phyloP scores from a whole-genome alignment of 2,329 filamentous ascomycete species.

The Pseudogymnoascus sp. region DNA sequence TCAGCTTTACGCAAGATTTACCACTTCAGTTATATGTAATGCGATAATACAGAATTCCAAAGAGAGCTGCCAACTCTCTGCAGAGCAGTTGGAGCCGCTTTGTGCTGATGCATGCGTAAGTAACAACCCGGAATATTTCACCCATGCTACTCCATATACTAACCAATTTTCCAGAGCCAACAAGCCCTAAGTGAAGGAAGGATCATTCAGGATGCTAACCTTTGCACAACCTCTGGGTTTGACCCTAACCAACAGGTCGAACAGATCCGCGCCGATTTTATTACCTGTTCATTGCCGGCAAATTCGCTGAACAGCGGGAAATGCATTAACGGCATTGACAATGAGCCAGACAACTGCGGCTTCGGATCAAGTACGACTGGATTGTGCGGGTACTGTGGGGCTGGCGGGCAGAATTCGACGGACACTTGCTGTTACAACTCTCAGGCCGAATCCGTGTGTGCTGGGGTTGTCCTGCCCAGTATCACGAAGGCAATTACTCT shows the following conservation, averaged over 20 bases:
- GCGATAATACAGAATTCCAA: slow-evolving; percentile 86
- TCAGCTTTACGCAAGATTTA: slow-evolving; percentile 85
- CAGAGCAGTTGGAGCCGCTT: slow-evolving; percentile 60
- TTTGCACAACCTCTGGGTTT: slow-evolving; percentile 48
- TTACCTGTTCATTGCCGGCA: slow-evolving; percentile 77
- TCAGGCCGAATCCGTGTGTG: slow-evolving; percentile 64
- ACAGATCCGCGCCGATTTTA: slow-evolving; percentile 87
- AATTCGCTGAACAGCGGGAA: slow-evolving; percentile 59
- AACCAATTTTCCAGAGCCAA: slow-evolving; percentile 49
- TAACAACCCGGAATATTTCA: slow-evolving; percentile 19
- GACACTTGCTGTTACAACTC: slow-evolving; percentile 91
- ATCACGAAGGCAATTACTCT: slow-evolving; percentile 63
- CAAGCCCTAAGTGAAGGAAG: slow-evolving; percentile 84
- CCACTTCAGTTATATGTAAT: slow-evolving; percentile 87
- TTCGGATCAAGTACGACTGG: slow-evolving; percentile 65
- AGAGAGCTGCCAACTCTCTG: slow-evolving; percentile 55
- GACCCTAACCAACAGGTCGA: slow-evolving; percentile 57
- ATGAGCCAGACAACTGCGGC: slow-evolving; percentile 83
- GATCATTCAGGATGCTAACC: slow-evolving; percentile 62
- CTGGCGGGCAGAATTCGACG: slow-evolving; percentile 80
- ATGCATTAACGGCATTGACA: slow-evolving; percentile 69
- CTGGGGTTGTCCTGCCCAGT: slow-evolving; percentile 68
- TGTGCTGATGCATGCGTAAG: slow-evolving; percentile 85
- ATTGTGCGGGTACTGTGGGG: slow-evolving; percentile 78
- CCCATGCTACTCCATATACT: slow-evolving; percentile 21